Conservation (phyloP, 2,329 filamentous ascomycete genomes). For the Westerdykella sp. region DNA sequence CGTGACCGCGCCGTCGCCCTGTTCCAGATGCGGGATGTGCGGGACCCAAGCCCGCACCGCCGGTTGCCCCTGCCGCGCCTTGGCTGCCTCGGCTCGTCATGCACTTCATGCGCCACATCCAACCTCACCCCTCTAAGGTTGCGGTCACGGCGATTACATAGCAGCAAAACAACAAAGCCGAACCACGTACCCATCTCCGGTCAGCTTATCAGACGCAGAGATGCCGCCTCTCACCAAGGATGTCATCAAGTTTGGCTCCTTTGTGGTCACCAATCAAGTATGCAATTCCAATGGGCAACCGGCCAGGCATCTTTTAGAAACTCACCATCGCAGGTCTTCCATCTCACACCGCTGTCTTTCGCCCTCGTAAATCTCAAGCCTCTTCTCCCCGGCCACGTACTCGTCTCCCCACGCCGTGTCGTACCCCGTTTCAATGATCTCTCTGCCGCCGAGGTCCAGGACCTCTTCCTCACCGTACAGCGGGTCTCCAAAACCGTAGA, state of each 20-base stretch:
- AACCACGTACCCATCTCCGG: too few relatives aligned
- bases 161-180: too few relatives aligned
- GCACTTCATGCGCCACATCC: neutral
- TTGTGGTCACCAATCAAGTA: constrained; percentile 43
- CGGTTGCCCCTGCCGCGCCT: neutral
- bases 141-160: too few relatives aligned
- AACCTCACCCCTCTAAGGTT: too few relatives aligned
- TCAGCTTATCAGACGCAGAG: constrained; percentile 1
- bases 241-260: constrained; percentile 40
- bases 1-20: constrained; percentile 4
- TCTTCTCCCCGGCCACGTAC: constrained; percentile 84
- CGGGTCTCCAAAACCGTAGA: constrained; percentile 71
- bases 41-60: neutral
- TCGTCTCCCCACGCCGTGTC: constrained; percentile 67
- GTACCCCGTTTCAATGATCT: constrained; percentile 73
- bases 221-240: constrained; percentile 38
- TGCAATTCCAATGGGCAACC: constrained; percentile 5
- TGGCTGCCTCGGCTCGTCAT: neutral
- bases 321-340: constrained; percentile 63
- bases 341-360: constrained; percentile 71
- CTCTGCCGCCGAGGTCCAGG: constrained; percentile 62
- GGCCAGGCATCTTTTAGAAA: constrained; percentile 5
- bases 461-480: constrained; percentile 85
- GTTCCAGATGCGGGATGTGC: neutral
- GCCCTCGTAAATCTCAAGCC: constrained; percentile 95